Percentiles rank a stretch among this genome's conserved stretches.
phyloP scores from a whole-genome alignment of 108 stramenopile genomes.

The Nitzschia sp. region DNA sequence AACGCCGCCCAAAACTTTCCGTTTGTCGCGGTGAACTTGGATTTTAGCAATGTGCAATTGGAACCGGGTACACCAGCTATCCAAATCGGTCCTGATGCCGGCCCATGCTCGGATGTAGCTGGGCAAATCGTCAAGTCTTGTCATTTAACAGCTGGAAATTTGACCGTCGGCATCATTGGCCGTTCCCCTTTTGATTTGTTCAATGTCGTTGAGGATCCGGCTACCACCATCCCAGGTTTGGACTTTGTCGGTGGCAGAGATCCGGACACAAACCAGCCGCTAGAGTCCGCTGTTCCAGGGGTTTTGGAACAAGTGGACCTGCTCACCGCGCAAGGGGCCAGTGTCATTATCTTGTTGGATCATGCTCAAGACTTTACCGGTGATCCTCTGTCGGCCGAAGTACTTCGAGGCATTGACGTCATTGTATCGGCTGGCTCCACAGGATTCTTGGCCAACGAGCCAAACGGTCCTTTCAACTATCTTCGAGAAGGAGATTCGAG shows the following conservation, averaged over 20 bases:
- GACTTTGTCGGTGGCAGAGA: slow-evolving; percentile 13
- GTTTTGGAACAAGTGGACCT: slow-evolving; percentile 13
- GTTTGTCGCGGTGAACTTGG: slow-evolving; percentile 10
- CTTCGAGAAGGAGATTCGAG: not conserved
- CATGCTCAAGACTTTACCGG: slow-evolving; percentile 15
- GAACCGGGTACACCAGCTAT: not conserved
- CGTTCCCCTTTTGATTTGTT: slow-evolving; percentile 9
- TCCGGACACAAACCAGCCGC: slow-evolving; percentile 7
- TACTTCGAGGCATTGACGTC: slow-evolving; percentile 4
- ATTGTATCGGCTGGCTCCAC: slow-evolving; percentile 9
- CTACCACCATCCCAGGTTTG: not conserved
- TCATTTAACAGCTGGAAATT: not conserved
- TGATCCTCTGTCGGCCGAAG: not conserved
- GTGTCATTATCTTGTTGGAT: slow-evolving; percentile 5
- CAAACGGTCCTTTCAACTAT: slow-evolving; percentile 10
- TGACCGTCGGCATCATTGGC: slow-evolving; percentile 6
- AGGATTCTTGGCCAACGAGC: not conserved
- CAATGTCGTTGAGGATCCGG: not conserved
- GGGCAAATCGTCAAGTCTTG: slow-evolving; percentile 12
- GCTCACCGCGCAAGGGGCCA: not conserved
- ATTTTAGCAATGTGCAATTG: slow-evolving; percentile 18
- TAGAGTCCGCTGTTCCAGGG: not conserved
- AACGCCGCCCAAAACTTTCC: slow-evolving; percentile 1
- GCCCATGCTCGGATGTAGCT: not conserved
- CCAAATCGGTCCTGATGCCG: not conserved